These are phyloP conservation scores for Coriolopsis trogii DNA, from an alignment of 1,284 basidiomycete species.

Conservation along the genomic window DNA sequence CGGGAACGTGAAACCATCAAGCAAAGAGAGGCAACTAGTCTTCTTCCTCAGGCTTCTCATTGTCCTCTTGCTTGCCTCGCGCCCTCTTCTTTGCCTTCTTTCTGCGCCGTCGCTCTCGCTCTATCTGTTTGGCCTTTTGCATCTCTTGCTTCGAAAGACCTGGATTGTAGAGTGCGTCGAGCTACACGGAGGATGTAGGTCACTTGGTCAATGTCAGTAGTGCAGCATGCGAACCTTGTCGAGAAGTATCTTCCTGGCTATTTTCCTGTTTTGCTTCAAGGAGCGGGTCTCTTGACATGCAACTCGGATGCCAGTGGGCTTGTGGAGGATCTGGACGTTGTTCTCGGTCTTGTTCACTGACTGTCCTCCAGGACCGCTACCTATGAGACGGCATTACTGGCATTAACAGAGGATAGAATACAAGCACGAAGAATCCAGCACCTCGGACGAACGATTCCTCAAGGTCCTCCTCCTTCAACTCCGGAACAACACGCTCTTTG, in stretches of 20 bases:
- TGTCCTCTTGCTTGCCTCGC: constrained; percentile 22
- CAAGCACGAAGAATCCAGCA: constrained; percentile 30
- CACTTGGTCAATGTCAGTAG: neutral
- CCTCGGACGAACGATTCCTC: constrained; percentile 81
- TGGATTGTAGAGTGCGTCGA: constrained; percentile 72
- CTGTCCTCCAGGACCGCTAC: constrained; percentile 84
- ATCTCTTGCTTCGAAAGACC: constrained; percentile 74
- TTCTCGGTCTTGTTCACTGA: constrained; percentile 87
- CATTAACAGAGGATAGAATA: constrained; percentile 19
- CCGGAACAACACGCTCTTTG: constrained; percentile 61
- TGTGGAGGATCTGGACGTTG: constrained; percentile 80
- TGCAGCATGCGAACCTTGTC: constrained; percentile 61
- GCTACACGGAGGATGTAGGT: constrained; percentile 39
- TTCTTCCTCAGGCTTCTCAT: constrained; percentile 5
- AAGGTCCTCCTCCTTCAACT: constrained; percentile 70
- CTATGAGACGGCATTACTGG: constrained; percentile 40
- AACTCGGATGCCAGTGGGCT: constrained; percentile 77
- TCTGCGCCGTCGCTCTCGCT: constrained; percentile 67
- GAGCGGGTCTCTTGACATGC: constrained; percentile 81
- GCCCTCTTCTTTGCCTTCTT: constrained; percentile 56
- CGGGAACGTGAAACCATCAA: too few relatives aligned
- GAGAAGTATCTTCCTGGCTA: constrained; percentile 66
- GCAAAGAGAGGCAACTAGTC: neutral
- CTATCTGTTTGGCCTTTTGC: constrained; percentile 65
- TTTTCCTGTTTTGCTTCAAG: constrained; percentile 64